A percentile compares a stretch with the other conserved stretches of the same genome.
Evolutionary conservation across 208 protist species (phyloP).

Genomic region (Trypanosoma melophagium): DNA sequence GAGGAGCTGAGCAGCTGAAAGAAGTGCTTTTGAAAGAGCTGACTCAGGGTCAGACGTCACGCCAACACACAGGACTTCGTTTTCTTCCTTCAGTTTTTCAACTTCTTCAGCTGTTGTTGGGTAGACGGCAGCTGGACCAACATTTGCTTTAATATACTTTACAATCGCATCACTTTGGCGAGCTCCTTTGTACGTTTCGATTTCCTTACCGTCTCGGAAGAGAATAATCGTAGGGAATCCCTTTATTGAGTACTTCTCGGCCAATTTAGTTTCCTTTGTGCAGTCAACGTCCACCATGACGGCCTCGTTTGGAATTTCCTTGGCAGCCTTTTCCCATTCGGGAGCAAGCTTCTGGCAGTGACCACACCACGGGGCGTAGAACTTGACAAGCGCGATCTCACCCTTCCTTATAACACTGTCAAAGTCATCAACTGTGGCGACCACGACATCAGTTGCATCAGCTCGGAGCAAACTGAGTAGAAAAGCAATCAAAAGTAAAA

Average conservation of each 20-base stretch:
- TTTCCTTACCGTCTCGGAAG: conserved; percentile 73
- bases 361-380: conserved; percentile 95
- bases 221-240: conserved; percentile 85
- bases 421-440: conserved; percentile 64
- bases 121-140: conserved; percentile 41
- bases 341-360: conserved; percentile 94
- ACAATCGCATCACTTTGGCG: conserved; percentile 60
- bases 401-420: conserved; percentile 41
- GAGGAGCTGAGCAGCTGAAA: conserved; percentile 33
- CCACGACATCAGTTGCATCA: conserved; percentile 52
- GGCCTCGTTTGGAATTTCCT: conserved; percentile 45
- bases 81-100: conserved; percentile 54
- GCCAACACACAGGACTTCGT: conserved; percentile 44
- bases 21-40: conserved; percentile 33
- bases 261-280: conserved; percentile 63
- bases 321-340: conserved; percentile 77
- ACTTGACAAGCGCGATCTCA: conserved; percentile 88
- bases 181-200: conserved; percentile 61
- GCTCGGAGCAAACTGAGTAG: conserved; percentile 14
- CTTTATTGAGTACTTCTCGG: conserved; percentile 59
- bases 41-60: conserved; percentile 49
- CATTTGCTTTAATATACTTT: conserved; percentile 58
- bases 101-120: conserved; percentile 49
- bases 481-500: conserved; percentile 30
- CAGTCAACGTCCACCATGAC: conserved; percentile 84